Evolutionary conservation across 305 asterid species (phyloP).

Genomic region (Solanum hybrid): DNA sequence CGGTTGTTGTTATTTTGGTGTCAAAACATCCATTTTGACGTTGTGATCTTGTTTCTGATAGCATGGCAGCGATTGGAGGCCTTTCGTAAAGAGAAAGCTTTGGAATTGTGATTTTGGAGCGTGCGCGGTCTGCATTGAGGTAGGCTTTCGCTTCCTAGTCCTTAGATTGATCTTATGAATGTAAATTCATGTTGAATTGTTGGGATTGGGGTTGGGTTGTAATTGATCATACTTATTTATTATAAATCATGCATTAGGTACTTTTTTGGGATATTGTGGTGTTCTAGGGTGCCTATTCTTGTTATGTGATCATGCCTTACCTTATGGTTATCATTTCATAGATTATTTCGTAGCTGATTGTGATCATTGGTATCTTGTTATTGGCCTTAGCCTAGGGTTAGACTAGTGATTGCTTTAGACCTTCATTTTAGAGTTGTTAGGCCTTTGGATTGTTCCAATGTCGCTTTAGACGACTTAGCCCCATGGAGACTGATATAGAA

Average conservation of each 20-base stretch:
- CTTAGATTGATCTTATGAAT: neutral
- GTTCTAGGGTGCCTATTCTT: neutral
- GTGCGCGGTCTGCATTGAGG: neutral
- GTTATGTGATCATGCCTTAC: neutral
- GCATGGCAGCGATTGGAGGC: neutral
- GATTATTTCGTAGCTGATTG: neutral
- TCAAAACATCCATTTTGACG: neutral
- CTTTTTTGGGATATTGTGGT: neutral
- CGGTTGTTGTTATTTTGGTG: neutral
- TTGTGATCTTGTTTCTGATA: neutral
- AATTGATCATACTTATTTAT: neutral
- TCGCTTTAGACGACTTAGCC: neutral
- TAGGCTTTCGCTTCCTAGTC: neutral
- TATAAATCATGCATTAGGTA: neutral
- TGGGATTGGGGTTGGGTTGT: neutral
- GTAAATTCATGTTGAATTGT: neutral
- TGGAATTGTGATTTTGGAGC: neutral
- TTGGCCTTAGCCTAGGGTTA: neutral
- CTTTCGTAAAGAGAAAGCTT: neutral
- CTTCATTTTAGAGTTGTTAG: neutral
- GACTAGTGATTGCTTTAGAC: neutral
- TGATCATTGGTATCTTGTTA: neutral
- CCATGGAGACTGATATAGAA: neutral
- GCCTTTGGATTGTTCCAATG: neutral
- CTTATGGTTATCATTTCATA: neutral